Percentiles rank a stretch among this genome's conserved stretches.
Conservation (phyloP, 768 basidiomycete species). For the Lactarius evosmus region DNA sequence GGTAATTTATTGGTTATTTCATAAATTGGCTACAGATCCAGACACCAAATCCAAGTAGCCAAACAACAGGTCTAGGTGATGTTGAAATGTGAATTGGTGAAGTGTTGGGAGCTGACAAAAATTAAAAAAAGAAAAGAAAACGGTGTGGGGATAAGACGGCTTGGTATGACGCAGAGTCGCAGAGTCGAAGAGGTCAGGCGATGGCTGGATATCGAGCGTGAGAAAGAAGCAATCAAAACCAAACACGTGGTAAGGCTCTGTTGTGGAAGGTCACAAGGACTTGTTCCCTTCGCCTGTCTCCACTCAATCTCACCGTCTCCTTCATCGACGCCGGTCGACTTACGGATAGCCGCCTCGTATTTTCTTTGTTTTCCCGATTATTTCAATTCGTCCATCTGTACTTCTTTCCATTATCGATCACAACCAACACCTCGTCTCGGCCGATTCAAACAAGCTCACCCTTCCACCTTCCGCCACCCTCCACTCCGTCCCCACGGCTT, state of each 20-base stretch:
- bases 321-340: conserved; percentile 12
- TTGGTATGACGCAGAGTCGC: too few relatives aligned
- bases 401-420: conserved; percentile 4
- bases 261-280: conserved; percentile 21
- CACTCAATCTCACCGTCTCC: conserved; percentile 22
- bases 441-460: conserved; percentile 17
- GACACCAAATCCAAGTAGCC: too few relatives aligned
- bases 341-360: conserved; percentile 18
- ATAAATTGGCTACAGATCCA: too few relatives aligned
- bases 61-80: too few relatives aligned
- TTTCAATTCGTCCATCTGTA: background rate
- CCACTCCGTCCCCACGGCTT: conserved; percentile 5
- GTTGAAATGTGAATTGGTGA: too few relatives aligned
- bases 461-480: conserved; percentile 13
- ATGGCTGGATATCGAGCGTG: conserved; percentile 11
- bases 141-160: too few relatives aligned
- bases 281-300: conserved; percentile 21
- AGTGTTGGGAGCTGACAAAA: too few relatives aligned
- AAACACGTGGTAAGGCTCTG: conserved; percentile 26
- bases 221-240: conserved; percentile 27
- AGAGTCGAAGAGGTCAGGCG: conserved; percentile 23
- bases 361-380: conserved; percentile 11
- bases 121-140: too few relatives aligned
- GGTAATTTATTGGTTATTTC: too few relatives aligned
- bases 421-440: conserved; percentile 9